Base-by-base conservation (phyloP, 768 basidiomycete species). In the Rhodotorula graminis region DNA sequence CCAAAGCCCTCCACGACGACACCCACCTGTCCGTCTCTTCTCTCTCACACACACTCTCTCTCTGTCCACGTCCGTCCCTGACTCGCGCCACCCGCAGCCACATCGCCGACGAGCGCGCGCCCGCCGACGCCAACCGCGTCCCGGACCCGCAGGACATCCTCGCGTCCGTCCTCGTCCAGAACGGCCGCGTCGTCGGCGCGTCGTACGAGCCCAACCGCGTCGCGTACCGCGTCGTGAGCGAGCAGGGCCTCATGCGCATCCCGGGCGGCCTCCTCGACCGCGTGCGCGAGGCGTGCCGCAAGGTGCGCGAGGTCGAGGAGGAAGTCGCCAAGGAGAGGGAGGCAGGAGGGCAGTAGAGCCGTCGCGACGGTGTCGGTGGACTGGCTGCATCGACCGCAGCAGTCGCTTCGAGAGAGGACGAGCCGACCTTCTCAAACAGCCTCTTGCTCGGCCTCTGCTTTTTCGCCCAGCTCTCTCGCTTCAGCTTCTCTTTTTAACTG, bases 81-180 rank as follows among this genome's bases (percentile, higher is more conserved):
- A 5, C 9, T 6, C 25, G n/a, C 6, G 18, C 23, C n/a, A 0
- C 64, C 6, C 4, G 23, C 63, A 75, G 73, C 52, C 74, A 75
- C 62, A 64, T 76, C 33, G 52, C 57, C 44, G 74, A 76, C 59
- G 57, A 61, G 33, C 69, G 74, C 47, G 49, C 60, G n/a, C 71
- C 74, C 31, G 61, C 74, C 47, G 71, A 70, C 55, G 59, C 69
- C 14, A 69, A 72, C 66, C 71, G 74, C 19, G 55, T 64, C 27
- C 61, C 71, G 3, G 56, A 70, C 60, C 74, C 74, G 2, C 62
- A 69, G 60, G 74, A 76, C 65, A 67, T 76, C 55, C 40, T 76
- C 71, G 74, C 65, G 27, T 76, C 74, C 1, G 42, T 76, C 61
- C 69, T 76, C 57, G 71, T 72, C 25, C 29, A 67, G 14, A 2